phyloP scores from a whole-genome alignment of 2,329 filamentous ascomycete genomes.

The Sclerotinia minor region DNA sequence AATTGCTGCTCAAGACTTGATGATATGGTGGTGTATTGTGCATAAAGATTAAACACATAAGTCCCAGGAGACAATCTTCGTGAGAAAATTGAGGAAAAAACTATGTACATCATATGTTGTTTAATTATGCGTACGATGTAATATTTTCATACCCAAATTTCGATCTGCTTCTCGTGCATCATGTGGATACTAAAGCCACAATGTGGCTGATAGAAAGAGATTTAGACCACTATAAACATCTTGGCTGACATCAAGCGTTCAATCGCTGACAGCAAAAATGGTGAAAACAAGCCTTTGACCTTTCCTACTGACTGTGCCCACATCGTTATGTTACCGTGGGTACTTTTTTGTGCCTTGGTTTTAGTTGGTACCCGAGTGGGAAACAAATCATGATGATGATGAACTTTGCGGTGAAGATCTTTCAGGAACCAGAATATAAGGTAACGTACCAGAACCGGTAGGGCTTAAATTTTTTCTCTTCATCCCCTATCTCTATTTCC shows the following conservation, averaged over 20 bases:
- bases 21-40: neutral
- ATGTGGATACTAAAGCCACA: neutral
- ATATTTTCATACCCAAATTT: neutral
- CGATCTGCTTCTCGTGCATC: neutral
- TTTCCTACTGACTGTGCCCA: conserved; percentile 9
- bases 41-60: neutral
- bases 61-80: neutral
- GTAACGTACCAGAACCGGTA: conserved; percentile 11
- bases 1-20: conserved; percentile 4
- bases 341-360: conserved; percentile 21
- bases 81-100: neutral
- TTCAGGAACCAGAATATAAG: conserved; percentile 20
- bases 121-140: too few relatives aligned
- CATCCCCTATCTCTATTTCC: neutral
- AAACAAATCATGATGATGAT: conserved; percentile 4
- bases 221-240: neutral
- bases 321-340: neutral
- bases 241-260: conserved; percentile 24
- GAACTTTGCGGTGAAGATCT: conserved; percentile 3
- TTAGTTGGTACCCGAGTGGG: neutral
- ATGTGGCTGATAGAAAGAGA: neutral
- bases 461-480: neutral
- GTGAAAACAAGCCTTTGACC: neutral
- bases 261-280: neutral
- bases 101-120: too few relatives aligned